phyloP scores from a whole-genome alignment of 2,329 filamentous ascomycete species.

The Aspergillus brunneoviolaceus region DNA sequence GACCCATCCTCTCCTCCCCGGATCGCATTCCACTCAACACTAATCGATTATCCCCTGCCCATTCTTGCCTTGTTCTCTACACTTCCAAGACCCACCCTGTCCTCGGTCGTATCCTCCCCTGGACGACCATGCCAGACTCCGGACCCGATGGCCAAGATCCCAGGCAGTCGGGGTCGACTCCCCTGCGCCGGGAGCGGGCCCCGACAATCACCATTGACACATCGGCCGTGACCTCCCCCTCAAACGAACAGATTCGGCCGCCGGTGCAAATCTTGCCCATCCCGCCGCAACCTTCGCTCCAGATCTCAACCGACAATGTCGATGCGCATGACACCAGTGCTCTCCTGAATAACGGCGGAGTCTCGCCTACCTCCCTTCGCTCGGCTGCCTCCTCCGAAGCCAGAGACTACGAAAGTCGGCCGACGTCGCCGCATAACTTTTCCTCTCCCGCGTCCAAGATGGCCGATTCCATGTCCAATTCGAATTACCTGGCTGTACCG shows the following conservation, averaged over 20 bases:
- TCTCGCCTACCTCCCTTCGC: conserved; percentile 53
- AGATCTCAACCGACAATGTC: conserved; percentile 38
- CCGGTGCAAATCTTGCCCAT: conserved; percentile 37
- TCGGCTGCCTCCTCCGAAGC: conserved; percentile 60
- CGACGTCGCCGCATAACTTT: conserved; percentile 67
- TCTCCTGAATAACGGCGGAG: conserved; percentile 31
- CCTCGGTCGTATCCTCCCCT: conserved; percentile 10
- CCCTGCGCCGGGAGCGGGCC: conserved; percentile 44
- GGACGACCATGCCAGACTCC: conserved; percentile 33
- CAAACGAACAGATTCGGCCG: conserved; percentile 34
- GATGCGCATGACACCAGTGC: conserved; percentile 32
- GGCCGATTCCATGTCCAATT: conserved; percentile 50
- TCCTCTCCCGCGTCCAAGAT: conserved; percentile 60
- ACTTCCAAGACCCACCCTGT: conserved; percentile 12
- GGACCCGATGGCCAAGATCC: conserved; percentile 28
- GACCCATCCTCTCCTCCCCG: conserved; percentile 20
- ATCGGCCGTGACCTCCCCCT: conserved; percentile 49
- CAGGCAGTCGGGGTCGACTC: conserved; percentile 27
- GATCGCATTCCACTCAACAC: conserved; percentile 24
- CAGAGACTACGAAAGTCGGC: conserved; percentile 55
- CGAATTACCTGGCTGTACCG: conserved; percentile 63
- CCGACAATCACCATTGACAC: conserved; percentile 60
- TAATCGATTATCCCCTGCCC: conserved; percentile 14
- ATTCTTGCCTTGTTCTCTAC: conserved; percentile 9
- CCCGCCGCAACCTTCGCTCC: conserved; percentile 37